Base-by-base conservation (phyloP, 495 filamentous ascomycete species). In the Neurospora sublineolata region DNA sequence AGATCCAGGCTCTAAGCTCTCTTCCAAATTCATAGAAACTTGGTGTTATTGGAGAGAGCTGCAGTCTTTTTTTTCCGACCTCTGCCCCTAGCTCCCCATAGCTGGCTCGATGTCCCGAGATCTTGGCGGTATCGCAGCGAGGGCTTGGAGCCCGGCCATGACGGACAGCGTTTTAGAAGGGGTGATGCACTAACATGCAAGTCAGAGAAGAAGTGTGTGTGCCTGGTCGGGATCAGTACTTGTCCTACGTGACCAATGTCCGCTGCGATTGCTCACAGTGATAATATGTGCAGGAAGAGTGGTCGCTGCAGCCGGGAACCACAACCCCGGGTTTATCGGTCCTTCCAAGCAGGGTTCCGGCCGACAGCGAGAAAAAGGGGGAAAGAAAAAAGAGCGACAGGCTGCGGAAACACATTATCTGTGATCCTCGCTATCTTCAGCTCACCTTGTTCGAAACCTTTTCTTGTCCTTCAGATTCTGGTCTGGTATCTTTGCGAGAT, bases 211-310 rank as follows among this genome's bases (percentile, higher is more conserved):
- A 60, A 58, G 58, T 67, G 69, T 44, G 46, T 72, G 69, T 68
- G 69, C 72, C 72, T 69, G 68, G 68, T 77, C 74, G 76, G 77
- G 67, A 74, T 72, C 72, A 75, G 76, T 75, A 69, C 73, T 73
- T 37, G 69, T 70, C 67, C 58, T 72, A 72, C 68, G 74, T 73
- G 40, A 70, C 64, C 68, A 39, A 71, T n/a, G 44, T 20, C 70
- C 52, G 72, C 44, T 76, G 68, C 70, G 70, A 75, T 77, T 79
- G 71, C 70, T 75, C 72, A 70, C 64, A 39, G 58, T 60, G 52
- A 18, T 70, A 27, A 37, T 68, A 46, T 68, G 64, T 71, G 72
- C 37, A 71, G 44, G 27, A 58, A 46, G n/a, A 68, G 30, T 70
- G 58, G 68, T 68, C 60, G 74, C 72, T 73, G 70, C 67, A 74